Conservation (phyloP, 1,284 basidiomycete genomes). For the Rugosomyces carneus region DNA sequence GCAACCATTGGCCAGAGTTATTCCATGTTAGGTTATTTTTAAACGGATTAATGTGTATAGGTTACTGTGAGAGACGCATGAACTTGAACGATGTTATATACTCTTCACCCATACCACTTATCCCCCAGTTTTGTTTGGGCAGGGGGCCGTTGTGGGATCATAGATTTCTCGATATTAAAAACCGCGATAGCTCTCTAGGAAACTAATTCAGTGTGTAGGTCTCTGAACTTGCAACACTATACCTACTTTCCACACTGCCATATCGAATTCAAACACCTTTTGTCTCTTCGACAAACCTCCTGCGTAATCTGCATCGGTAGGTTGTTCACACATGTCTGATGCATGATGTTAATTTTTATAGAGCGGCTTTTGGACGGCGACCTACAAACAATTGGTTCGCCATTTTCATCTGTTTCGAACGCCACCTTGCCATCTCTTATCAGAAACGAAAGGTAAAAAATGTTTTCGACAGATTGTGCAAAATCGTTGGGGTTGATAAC, state of each 20-base stretch:
- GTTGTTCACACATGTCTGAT: constrained; percentile 57
- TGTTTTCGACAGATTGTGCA: constrained; percentile 88
- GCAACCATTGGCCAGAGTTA: too few species aligned
- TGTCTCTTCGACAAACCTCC: constrained; percentile 69
- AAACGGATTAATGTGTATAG: too few species aligned
- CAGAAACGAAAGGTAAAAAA: constrained; percentile 90
- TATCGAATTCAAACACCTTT: constrained; percentile 82
- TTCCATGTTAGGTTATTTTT: too few species aligned
- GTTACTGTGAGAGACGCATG: neutral
- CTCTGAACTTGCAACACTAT: neutral
- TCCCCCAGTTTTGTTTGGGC: constrained; percentile 48
- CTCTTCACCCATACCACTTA: constrained; percentile 59
- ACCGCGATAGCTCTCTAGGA: constrained; percentile 71
- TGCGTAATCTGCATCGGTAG: constrained; percentile 57
- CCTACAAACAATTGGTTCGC: constrained; percentile 71
- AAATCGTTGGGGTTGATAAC: constrained; percentile 85
- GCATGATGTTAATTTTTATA: neutral
- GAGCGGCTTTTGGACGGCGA: constrained; percentile 21
- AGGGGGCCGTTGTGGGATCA: constrained; percentile 60
- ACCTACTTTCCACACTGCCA: constrained; percentile 74
- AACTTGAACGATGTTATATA: neutral
- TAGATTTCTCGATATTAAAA: constrained; percentile 65
- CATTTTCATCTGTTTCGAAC: constrained; percentile 56
- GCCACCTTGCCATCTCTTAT: constrained; percentile 80
- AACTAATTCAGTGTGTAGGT: neutral